These are phyloP conservation scores for Aleurites moluccanus DNA, from an alignment of 441 rosid genomes.

Conservation along the genomic window DNA sequence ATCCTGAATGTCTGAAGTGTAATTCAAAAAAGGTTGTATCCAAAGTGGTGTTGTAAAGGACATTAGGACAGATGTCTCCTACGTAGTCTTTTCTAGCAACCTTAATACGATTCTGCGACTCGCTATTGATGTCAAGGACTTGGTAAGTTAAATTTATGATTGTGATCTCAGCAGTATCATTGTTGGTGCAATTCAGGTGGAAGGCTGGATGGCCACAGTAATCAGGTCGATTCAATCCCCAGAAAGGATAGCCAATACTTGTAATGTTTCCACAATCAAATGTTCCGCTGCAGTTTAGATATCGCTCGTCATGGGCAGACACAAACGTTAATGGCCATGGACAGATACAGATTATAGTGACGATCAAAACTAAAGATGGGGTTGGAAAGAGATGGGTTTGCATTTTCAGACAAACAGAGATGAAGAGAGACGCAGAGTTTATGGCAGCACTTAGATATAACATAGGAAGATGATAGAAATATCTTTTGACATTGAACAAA, in stretches of 20 bases:
- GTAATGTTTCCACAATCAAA: constrained; percentile 23
- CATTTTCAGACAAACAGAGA: not conserved
- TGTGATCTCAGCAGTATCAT: not conserved
- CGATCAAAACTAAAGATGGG: not conserved
- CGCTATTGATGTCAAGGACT: constrained; percentile 10
- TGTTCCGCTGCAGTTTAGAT: constrained; percentile 16
- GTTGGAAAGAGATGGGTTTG: not conserved
- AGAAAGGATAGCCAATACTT: constrained; percentile 22
- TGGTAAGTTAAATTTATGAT: constrained; percentile 6
- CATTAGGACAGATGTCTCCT: constrained; percentile 7
- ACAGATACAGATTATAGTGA: not conserved
- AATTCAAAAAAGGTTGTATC: not conserved
- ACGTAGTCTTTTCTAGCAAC: constrained; percentile 18
- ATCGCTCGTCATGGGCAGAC: not conserved
- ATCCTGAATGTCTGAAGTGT: not conserved
- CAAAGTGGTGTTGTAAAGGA: constrained; percentile 6
- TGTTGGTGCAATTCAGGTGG: constrained; percentile 12
- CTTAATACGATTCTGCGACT: not conserved
- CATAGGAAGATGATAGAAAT: constrained; percentile 9
- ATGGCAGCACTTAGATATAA: not conserved
- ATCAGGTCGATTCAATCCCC: constrained; percentile 9
- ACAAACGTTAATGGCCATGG: not conserved
- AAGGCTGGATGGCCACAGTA: constrained; percentile 26
- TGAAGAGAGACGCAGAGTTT: not conserved
- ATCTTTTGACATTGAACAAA: not conserved